Base-by-base conservation (phyloP, 2,329 filamentous ascomycete genomes). In the Teratosphaeria destructans region DNA sequence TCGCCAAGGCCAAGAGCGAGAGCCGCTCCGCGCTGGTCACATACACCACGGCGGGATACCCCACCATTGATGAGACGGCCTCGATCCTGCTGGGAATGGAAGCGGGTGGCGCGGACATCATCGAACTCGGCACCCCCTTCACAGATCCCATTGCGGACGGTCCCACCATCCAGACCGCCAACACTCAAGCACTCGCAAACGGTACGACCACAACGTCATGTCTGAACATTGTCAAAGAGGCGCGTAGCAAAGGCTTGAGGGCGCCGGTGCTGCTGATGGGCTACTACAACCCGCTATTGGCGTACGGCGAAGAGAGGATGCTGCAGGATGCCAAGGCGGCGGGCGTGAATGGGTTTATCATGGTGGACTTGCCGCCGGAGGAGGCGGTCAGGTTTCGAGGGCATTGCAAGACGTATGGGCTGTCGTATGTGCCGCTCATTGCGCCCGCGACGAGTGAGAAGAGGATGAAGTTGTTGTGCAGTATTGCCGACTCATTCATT, bases 61-160 rank as follows among this genome's bases (percentile, higher is more conserved):
- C 94, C 16, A 89, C 84, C 39, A 81, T 87, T n/a, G 84, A 88
- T 68, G 86, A 89, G 70, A 95, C 91, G 0, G 85, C 90, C 56
- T 85, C 90, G 72, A 87, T 96, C 65, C 80, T 97, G 69, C 79
- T 99, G 64, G 89, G 85, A 52, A 87, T 99, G 84, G 89, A 99
- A 77, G 90, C 87, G 73, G 94, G 94, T 71, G 94, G 94, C 67
- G 87, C 93, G 69, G 94, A 99, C 75, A 80, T 99, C 62, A 95
- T 99, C 70, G 94, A 99, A 76, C 85, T 99, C 66, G 94, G 93
- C 64, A 86, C 96, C 59, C 94, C 94, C 57, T 99, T 99, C 78
- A 96, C 93, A 70, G 94, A 99, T 74, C 94, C 94, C 60, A 97
- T 97, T 75, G 94, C 93, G 67, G 94, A 99, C 76, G 94, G 94